phyloP scores from a whole-genome alignment of 371 early-diverging fungal species.

The Enterocytospora artemiae region DNA sequence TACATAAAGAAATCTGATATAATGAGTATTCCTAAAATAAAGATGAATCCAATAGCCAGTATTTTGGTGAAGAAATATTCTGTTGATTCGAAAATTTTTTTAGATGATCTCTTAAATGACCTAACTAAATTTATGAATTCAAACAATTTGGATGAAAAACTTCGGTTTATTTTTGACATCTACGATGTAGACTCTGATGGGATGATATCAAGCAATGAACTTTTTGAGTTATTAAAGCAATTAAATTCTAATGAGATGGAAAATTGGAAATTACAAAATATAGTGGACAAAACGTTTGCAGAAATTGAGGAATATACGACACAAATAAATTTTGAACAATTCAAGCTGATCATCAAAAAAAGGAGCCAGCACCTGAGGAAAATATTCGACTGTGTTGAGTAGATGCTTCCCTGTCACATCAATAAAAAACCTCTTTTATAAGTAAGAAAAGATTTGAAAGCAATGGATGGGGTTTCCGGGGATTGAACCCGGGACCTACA shows the following conservation, averaged over 20 bases:
- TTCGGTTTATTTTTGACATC: constrained; percentile 4
- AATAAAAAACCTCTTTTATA: too few species aligned
- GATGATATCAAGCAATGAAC: constrained; percentile 9
- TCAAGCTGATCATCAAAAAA: background rate
- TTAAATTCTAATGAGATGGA: constrained; percentile 71
- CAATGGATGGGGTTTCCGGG: constrained; percentile 9
- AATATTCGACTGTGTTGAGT: constrained; percentile 1
- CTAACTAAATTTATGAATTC: constrained; percentile 2
- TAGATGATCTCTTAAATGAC: constrained; percentile 3
- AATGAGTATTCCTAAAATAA: background rate
- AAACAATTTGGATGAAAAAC: constrained; percentile 9
- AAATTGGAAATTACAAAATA: constrained; percentile 84
- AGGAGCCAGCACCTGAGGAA: background rate
- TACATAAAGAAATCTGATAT: constrained; percentile 2
- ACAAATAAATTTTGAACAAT: constrained; percentile 8
- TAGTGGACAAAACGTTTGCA: constrained; percentile 79
- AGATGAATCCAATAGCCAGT: constrained; percentile 11
- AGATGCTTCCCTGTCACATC: too few species aligned
- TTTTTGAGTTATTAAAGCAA: constrained; percentile 7
- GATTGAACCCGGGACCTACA: constrained; percentile 31
- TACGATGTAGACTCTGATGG: constrained; percentile 18
- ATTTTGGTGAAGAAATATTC: constrained; percentile 14
- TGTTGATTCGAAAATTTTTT: background rate
- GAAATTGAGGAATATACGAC: background rate
- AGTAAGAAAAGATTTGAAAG: too few species aligned